These are phyloP conservation scores for Suillus variegatus DNA, from an alignment of 768 basidiomycete genomes.

Conservation along the genomic window DNA sequence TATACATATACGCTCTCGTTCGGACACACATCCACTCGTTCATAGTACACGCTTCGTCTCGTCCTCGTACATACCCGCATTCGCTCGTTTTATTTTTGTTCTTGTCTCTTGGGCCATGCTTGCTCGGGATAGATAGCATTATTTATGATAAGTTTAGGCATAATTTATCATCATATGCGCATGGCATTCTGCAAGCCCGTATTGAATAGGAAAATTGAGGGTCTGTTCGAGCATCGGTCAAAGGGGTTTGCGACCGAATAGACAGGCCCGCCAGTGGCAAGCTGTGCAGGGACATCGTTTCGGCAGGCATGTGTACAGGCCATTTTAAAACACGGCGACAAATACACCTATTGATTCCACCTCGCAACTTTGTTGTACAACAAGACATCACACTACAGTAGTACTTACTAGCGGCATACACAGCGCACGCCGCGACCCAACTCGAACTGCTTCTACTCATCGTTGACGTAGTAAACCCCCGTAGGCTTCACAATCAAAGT, in stretches of 20 bases:
- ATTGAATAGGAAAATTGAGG: background rate
- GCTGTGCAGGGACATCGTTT: background rate
- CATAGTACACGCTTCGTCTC: background rate
- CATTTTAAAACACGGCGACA: background rate
- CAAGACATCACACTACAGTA: background rate
- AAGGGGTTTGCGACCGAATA: background rate
- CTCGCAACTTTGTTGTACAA: background rate
- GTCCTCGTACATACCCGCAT: background rate
- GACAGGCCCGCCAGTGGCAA: background rate
- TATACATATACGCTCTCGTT: background rate
- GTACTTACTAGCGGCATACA: background rate
- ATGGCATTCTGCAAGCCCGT: background rate
- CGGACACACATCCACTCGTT: background rate
- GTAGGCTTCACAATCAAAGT: background rate
- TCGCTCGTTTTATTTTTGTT: background rate
- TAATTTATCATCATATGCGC: conserved; percentile 1
- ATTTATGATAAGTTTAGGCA: conserved; percentile 1
- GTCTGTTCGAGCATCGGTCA: background rate
- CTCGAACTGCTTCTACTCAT: background rate
- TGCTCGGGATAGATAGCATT: background rate
- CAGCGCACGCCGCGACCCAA: background rate
- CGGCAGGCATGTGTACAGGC: background rate
- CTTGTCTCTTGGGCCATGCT: background rate
- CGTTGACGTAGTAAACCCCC: no score
- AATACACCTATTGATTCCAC: background rate